A percentile compares a stretch with the other conserved stretches of the same genome.
phyloP scores from a whole-genome alignment of 2,329 filamentous ascomycete genomes.

The Xylariaceae sp. region DNA sequence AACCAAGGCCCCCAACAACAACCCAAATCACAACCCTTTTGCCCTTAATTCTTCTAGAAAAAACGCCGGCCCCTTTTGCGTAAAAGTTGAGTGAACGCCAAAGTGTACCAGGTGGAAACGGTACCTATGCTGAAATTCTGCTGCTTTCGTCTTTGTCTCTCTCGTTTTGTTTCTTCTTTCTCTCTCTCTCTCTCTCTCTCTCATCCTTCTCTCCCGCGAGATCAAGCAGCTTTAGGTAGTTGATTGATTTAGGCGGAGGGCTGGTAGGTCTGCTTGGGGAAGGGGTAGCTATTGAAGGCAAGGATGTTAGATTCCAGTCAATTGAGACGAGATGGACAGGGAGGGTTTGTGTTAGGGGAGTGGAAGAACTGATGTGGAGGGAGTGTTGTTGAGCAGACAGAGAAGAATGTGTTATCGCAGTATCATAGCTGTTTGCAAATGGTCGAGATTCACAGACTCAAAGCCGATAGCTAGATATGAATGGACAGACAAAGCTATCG shows the following conservation, averaged over 20 bases:
- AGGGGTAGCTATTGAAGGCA: constrained; percentile 58
- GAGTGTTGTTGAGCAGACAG: neutral
- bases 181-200: neutral
- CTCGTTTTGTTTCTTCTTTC: constrained; percentile 6
- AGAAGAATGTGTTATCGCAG: neutral
- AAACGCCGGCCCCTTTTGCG: constrained; percentile 31
- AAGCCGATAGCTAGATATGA: constrained; percentile 5
- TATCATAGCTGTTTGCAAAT: constrained; percentile 4
- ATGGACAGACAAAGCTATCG: constrained; percentile 7
- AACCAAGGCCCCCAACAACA: too few species aligned
- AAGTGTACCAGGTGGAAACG: constrained; percentile 26
- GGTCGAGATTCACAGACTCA: neutral
- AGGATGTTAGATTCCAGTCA: constrained; percentile 17
- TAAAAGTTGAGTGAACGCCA: constrained; percentile 34
- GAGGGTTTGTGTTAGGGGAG: constrained; percentile 1
- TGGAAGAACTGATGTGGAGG: constrained; percentile 1
- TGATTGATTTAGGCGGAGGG: constrained; percentile 33
- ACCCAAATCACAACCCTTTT: constrained; percentile 7
- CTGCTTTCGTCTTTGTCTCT: constrained; percentile 1
- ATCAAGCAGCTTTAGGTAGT: constrained; percentile 18
- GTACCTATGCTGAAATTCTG: constrained; percentile 22
- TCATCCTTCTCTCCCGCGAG: constrained; percentile 7
- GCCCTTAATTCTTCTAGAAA: constrained; percentile 21
- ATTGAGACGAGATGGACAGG: neutral
- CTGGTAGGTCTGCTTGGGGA: constrained; percentile 73